These are phyloP conservation scores for Boletus huronensis DNA, from an alignment of 768 basidiomycete genomes.

Conservation along the genomic window DNA sequence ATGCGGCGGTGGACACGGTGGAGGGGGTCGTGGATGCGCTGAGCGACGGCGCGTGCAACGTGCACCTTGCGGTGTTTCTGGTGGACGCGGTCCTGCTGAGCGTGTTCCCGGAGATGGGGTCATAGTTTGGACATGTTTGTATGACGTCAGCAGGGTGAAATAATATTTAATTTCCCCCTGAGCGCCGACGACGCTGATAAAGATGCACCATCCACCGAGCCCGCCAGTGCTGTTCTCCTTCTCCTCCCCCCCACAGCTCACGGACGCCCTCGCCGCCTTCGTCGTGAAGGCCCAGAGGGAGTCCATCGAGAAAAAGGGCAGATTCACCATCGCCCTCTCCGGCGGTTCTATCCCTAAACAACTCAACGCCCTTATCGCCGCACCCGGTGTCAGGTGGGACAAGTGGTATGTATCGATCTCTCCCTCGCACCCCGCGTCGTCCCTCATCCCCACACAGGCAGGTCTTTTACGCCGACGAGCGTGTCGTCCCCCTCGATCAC, in stretches of 20 bases:
- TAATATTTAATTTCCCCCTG: conserved; percentile 9
- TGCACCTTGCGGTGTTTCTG: conserved; percentile 69
- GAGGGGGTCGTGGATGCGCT: conserved; percentile 58
- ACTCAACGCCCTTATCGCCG: conserved; percentile 64
- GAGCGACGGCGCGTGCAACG: conserved; percentile 64
- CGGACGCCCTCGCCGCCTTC: conserved; percentile 70
- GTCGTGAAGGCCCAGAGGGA: conserved; percentile 86
- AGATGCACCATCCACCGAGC: conserved; percentile 55
- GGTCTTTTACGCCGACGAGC: conserved; percentile 96
- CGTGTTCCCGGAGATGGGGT: conserved; percentile 73
- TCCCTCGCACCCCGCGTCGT: background rate
- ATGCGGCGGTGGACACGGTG: conserved; percentile 46
- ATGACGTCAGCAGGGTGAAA: conserved; percentile 20
- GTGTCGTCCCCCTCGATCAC: conserved; percentile 89
- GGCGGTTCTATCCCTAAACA: conserved; percentile 89
- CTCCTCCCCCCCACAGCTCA: conserved; percentile 49
- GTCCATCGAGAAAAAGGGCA: conserved; percentile 81
- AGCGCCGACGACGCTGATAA: conserved; percentile 15
- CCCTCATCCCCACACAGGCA: conserved; percentile 59
- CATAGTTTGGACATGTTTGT: conserved; percentile 26
- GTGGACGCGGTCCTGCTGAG: conserved; percentile 68
- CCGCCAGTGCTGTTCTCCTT: conserved; percentile 76
- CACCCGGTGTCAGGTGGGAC: conserved; percentile 80
- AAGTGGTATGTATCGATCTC: conserved; percentile 65
- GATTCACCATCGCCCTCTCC: conserved; percentile 90